These are phyloP conservation scores for Puccinellia tenuiflora DNA, from an alignment of 176 grass and related monocot species.

Conservation along the genomic window DNA sequence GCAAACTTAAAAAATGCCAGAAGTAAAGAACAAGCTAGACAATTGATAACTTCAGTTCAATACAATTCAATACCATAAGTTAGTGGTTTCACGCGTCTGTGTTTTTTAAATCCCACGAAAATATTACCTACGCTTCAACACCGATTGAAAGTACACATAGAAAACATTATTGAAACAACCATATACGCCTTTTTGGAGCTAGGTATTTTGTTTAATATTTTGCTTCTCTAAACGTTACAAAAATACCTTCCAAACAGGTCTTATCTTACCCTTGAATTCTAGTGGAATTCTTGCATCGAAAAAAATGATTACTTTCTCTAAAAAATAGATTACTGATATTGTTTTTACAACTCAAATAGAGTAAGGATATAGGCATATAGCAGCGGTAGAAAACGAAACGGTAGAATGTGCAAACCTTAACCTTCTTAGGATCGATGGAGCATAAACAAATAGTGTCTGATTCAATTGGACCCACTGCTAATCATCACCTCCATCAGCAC, in stretches of 20 bases:
- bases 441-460: constrained; percentile 5
- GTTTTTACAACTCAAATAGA: background rate
- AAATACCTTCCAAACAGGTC: background rate
- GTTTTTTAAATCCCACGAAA: too few relatives aligned
- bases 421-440: constrained; percentile 2
- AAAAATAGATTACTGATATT: background rate
- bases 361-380: background rate
- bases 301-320: background rate
- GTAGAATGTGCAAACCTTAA: constrained; percentile 7
- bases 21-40: constrained; percentile 25
- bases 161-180: too few relatives aligned
- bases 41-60: background rate
- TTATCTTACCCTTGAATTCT: background rate
- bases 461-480: constrained; percentile 34
- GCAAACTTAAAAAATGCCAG: constrained; percentile 27
- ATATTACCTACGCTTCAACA: too few relatives aligned
- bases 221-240: background rate
- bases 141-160: too few relatives aligned
- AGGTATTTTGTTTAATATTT: too few relatives aligned
- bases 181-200: too few relatives aligned
- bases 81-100: too few relatives aligned
- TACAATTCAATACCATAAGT: too few relatives aligned
- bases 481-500: constrained; percentile 44
- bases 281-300: background rate
- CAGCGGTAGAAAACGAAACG: background rate